Conservation (phyloP, 2,329 filamentous ascomycete species). For the Aotearoamyces nothofagi region DNA sequence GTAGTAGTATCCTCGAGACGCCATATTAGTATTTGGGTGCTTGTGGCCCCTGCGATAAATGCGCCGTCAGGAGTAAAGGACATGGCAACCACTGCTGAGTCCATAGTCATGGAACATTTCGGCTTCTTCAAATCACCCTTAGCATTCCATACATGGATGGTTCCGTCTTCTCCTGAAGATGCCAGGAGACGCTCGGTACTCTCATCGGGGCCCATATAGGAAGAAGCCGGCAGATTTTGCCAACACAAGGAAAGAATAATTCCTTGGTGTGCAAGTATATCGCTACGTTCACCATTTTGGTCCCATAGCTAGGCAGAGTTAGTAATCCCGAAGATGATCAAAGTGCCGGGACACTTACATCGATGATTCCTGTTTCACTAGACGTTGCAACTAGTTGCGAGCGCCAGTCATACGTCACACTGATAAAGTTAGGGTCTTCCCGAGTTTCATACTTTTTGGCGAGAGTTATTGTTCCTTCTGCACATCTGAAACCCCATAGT, state of each 20-base stretch:
- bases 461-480: slow-evolving; percentile 29
- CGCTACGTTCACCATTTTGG: slow-evolving; percentile 33
- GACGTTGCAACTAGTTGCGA: slow-evolving; percentile 41
- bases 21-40: slow-evolving; percentile 45
- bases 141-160: slow-evolving; percentile 47
- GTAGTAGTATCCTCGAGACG: slow-evolving; percentile 43
- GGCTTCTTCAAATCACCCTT: slow-evolving; percentile 36
- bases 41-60: slow-evolving; percentile 46
- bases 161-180: slow-evolving; percentile 47
- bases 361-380: slow-evolving; percentile 41
- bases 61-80: slow-evolving; percentile 48
- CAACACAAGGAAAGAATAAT: slow-evolving; percentile 42
- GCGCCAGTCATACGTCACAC: slow-evolving; percentile 38
- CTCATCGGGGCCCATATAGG: slow-evolving; percentile 27
- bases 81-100: slow-evolving; percentile 37
- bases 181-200: slow-evolving; percentile 28
- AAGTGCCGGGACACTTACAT: slow-evolving; percentile 30
- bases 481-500: slow-evolving; percentile 31
- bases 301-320: slow-evolving; percentile 16
- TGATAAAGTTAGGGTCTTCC: slow-evolving; percentile 35
- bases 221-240: slow-evolving; percentile 34
- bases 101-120: slow-evolving; percentile 46
- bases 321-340: slow-evolving; percentile 24
- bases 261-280: slow-evolving; percentile 43
- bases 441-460: slow-evolving; percentile 35